Conservation (phyloP, 2,329 filamentous ascomycete species). For the Aspergillus sp. region DNA sequence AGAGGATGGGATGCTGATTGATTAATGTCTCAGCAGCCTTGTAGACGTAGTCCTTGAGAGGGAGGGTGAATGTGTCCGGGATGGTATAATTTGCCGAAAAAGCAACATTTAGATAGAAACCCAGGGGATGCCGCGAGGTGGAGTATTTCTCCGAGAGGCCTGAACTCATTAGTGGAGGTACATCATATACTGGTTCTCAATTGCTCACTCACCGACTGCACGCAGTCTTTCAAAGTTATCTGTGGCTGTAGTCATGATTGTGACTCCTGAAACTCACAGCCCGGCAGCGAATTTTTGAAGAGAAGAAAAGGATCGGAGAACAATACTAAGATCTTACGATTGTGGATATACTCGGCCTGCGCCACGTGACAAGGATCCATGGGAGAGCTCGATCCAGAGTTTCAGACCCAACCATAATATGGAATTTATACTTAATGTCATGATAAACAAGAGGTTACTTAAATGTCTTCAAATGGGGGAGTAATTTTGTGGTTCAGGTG, state of each 20-base stretch:
- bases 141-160: conserved; percentile 48
- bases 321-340: neutral
- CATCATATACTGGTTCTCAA: neutral
- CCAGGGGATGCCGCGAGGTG: conserved; percentile 43
- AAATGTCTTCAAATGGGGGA: too few species aligned
- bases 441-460: too few species aligned
- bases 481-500: too few species aligned
- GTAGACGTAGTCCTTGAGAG: conserved; percentile 36
- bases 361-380: neutral
- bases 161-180: conserved; percentile 15
- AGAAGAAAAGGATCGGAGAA: neutral
- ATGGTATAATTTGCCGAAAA: conserved; percentile 40
- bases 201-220: conserved; percentile 26
- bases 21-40: conserved; percentile 39
- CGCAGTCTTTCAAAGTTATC: conserved; percentile 47
- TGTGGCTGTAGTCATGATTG: conserved; percentile 53
- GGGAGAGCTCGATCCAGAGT: too few species aligned
- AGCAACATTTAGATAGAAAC: conserved; percentile 47
- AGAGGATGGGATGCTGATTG: conserved; percentile 43
- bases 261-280: neutral
- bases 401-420: too few species aligned
- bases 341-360: neutral
- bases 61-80: conserved; percentile 22
- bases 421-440: too few species aligned
- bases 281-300: neutral